These are phyloP conservation scores for Syncephalastrum racemosum DNA, from an alignment of 371 early-diverging fungal genomes.

Conservation along the genomic window DNA sequence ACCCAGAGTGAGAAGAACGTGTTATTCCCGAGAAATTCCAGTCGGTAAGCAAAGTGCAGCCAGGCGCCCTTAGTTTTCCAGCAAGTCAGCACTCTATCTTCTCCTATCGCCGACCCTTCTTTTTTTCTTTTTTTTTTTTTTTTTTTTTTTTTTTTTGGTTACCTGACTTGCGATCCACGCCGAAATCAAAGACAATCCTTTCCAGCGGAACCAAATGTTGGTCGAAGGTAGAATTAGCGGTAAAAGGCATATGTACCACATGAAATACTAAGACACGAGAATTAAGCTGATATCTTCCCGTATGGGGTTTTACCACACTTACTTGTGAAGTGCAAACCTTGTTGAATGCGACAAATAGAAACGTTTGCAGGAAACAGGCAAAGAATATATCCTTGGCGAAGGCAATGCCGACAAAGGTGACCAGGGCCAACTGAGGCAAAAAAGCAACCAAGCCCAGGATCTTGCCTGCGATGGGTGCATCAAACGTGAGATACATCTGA, in stretches of 20 bases:
- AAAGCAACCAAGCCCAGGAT: slow-evolving; percentile 64
- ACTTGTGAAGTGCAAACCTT: slow-evolving; percentile 98
- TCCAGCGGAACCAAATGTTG: slow-evolving; percentile 49
- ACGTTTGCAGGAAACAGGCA: slow-evolving; percentile 91
- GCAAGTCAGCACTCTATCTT: slow-evolving; percentile 1
- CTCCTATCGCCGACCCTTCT: neutral
- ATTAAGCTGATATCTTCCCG: slow-evolving; percentile 1
- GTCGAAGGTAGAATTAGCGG: slow-evolving; percentile 83
- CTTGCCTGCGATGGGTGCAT: slow-evolving; percentile 38
- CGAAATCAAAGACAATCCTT: slow-evolving; percentile 58
- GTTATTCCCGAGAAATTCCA: slow-evolving; percentile 85
- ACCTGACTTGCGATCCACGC: slow-evolving; percentile 79
- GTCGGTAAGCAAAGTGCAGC: slow-evolving; percentile 79
- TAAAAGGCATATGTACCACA: slow-evolving; percentile 96
- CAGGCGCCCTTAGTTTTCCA: slow-evolving; percentile 68
- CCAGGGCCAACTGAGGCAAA: slow-evolving; percentile 73
- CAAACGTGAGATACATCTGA: slow-evolving; percentile 81
- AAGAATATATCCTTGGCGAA: slow-evolving; percentile 84
- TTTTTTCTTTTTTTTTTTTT: neutral
- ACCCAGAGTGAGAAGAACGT: slow-evolving; percentile 77
- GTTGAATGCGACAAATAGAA: slow-evolving; percentile 94
- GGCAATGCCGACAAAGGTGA: slow-evolving; percentile 57
- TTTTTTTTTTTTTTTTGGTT: slow-evolving; percentile 2
- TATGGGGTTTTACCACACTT: slow-evolving; percentile 9
- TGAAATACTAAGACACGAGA: slow-evolving; percentile 75